Evolutionary conservation across 441 rosid species (phyloP).

Genomic region (Manihot esculenta): DNA sequence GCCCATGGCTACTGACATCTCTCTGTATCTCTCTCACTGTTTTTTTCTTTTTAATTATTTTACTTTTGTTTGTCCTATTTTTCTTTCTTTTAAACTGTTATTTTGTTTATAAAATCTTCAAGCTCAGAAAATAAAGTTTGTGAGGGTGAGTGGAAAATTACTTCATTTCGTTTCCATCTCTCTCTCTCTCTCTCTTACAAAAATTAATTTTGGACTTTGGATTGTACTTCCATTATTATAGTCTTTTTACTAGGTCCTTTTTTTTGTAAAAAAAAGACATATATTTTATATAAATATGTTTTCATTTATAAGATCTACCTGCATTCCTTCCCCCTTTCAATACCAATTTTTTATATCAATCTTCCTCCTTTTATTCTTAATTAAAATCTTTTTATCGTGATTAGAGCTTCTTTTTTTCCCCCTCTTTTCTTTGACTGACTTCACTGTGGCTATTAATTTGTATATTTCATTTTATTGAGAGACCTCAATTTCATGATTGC

Average conservation of each 20-base stretch:
- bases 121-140: too few species aligned
- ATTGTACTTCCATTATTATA: background rate
- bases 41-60: too few species aligned
- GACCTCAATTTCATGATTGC: background rate
- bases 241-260: background rate
- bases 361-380: background rate
- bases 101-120: too few species aligned
- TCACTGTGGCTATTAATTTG: background rate
- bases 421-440: background rate
- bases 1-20: too few species aligned
- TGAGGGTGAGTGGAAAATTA: too few species aligned
- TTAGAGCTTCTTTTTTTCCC: background rate
- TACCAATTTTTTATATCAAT: background rate
- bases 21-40: too few species aligned
- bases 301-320: background rate
- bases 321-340: background rate
- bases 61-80: too few species aligned
- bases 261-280: too few species aligned
- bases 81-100: too few species aligned
- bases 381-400: background rate
- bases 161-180: too few species aligned
- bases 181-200: too few species aligned
- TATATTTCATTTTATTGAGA: background rate
- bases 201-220: too few species aligned
- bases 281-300: background rate